phyloP scores from a whole-genome alignment of 2,329 filamentous ascomycete genomes.

The Blastomyces parvus region DNA sequence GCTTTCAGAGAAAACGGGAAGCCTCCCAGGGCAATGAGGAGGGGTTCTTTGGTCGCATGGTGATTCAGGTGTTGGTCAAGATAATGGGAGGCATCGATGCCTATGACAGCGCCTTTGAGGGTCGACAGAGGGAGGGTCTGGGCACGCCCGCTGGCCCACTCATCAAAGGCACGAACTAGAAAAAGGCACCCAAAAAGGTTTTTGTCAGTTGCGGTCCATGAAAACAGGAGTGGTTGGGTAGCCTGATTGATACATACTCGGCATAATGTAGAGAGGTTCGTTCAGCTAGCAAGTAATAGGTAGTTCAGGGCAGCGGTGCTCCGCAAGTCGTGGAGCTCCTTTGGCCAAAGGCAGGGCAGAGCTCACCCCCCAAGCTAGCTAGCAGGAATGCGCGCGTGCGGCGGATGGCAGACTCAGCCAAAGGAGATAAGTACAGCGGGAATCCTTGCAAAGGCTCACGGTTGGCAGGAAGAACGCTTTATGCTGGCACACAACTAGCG shows the following conservation, averaged over 20 bases:
- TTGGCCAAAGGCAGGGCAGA: background rate
- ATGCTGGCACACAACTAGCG: background rate
- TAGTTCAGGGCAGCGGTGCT: conserved; percentile 3
- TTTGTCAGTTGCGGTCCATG: background rate
- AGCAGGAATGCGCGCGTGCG: background rate
- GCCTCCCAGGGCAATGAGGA: conserved; percentile 82
- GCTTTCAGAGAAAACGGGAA: conserved; percentile 67
- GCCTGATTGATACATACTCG: conserved; percentile 23
- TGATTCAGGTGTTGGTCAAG: conserved; percentile 67
- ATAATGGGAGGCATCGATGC: conserved; percentile 84
- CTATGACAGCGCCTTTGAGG: conserved; percentile 65
- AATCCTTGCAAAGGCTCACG: background rate
- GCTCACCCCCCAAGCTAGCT: conserved; percentile 1
- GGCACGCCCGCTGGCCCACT: conserved; percentile 47
- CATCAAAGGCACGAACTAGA: conserved; percentile 44
- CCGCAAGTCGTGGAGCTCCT: conserved; percentile 18
- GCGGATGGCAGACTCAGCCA: background rate
- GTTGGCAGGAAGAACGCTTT: background rate
- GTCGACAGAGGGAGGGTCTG: conserved; percentile 56
- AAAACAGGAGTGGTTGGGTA: background rate
- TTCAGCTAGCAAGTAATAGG: conserved; percentile 4
- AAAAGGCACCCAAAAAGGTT: conserved; percentile 1
- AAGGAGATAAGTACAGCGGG: background rate
- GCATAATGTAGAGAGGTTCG: conserved; percentile 14
- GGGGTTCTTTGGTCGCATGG: conserved; percentile 65